Base-by-base conservation (phyloP, 192 early-diverging fungal species). In the Mortierella alpina region DNA sequence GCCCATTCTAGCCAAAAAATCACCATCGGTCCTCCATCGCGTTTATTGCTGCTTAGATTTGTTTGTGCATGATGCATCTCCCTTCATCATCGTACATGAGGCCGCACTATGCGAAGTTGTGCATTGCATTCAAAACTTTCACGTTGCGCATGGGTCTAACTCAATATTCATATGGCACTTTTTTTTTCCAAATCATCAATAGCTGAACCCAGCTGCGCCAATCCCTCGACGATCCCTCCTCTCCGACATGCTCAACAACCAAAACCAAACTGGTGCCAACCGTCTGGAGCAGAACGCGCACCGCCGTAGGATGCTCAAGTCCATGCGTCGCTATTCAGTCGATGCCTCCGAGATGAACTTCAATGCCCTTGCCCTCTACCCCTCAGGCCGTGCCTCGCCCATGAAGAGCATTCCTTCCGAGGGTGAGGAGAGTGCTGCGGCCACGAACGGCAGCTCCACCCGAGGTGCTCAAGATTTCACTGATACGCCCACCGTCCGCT, bases 291-390 rank as follows among this genome's bases (percentile, higher is more conserved):
- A 80, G 46, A 72, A 66, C 31, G 76, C 70, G 18, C 65, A 72
- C 53, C 76, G 76, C 13, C 76, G 76, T 17, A 51, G 76, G 1
- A 80, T 80, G 76, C 55, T 80, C 59, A 80, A 80, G 20, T 72
- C 69, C 22, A 80, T 80, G 76, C 76, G 76, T 18, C 76, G 76
- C 2, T 80, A 80, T 41, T 80, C 76, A 0, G 65, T 80, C 40
- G 76, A 80, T 45, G 76, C 70, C 64, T 72, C 69, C 45, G 76
- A 80, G 59, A 80, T 80, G 76, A 68, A 72, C 59, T 80, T 72
- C n/a, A 50, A 72, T 17, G 53, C 59, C 40, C 40, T 75, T 1
- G 59, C 59, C 1, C 46, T 63, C 3, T 62, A 70, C 52, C 63
- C 76, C 15, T 64, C 67, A 1, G 67, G 63, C 39, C 62, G 41